A percentile compares a stretch with the other conserved stretches of the same genome.
Evolutionary conservation across 352 stramenopile species (phyloP).

Genomic region (Lagenidium giganteum): DNA sequence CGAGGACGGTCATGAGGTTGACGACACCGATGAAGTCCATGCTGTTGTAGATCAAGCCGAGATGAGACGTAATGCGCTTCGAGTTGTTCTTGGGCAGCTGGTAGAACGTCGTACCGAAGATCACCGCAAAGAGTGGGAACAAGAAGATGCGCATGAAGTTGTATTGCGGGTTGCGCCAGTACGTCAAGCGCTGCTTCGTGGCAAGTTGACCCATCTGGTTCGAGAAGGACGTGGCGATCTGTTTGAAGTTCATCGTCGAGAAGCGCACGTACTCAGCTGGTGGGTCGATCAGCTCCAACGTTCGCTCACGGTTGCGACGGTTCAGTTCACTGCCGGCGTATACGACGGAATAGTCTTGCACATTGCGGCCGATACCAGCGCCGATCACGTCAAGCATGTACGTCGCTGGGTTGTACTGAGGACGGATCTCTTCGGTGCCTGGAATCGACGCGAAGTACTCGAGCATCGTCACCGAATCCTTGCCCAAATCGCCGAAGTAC

Average conservation of each 20-base stretch:
- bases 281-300: constrained; percentile 9
- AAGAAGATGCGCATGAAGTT: constrained; percentile 47
- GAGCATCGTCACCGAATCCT: constrained; percentile 77
- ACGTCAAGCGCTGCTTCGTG: constrained; percentile 35
- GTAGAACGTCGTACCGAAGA: constrained; percentile 58
- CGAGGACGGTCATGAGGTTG: constrained; percentile 54
- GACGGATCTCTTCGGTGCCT: constrained; percentile 50
- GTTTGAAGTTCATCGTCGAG: constrained; percentile 35
- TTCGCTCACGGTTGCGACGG: constrained; percentile 20
- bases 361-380: constrained; percentile 47
- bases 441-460: constrained; percentile 85
- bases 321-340: constrained; percentile 36
- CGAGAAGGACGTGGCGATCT: constrained; percentile 32
- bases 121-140: constrained; percentile 41
- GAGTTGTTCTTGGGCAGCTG: constrained; percentile 22
- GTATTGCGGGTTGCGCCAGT: constrained; percentile 48
- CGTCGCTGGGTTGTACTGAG: constrained; percentile 85
- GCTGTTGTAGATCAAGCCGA: constrained; percentile 61
- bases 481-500: constrained; percentile 86
- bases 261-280: constrained; percentile 23
- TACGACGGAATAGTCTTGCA: constrained; percentile 47
- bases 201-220: constrained; percentile 30
- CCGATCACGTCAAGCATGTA: constrained; percentile 88
- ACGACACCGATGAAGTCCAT: constrained; percentile 64
- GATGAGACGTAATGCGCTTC: constrained; percentile 48